phyloP scores from a whole-genome alignment of 495 filamentous ascomycete genomes.

The Hypoxylon subgilvum region DNA sequence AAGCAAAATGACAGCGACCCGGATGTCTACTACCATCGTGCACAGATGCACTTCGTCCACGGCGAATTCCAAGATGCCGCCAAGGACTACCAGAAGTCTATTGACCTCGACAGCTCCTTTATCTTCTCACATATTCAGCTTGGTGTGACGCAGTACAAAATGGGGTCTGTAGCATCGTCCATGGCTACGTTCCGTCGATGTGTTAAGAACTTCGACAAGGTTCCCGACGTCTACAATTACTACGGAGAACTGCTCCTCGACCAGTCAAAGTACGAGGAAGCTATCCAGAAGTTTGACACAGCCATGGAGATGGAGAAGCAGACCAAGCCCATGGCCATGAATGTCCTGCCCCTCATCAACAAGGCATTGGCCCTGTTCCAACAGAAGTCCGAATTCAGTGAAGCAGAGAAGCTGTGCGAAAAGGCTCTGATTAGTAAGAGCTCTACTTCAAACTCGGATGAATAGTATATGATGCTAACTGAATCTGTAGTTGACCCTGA shows the following conservation, averaged over 20 bases:
- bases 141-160: conserved; percentile 99
- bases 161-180: conserved; percentile 95
- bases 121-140: conserved; percentile 99
- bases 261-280: conserved; percentile 92
- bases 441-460: not conserved
- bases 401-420: conserved; percentile 94
- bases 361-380: conserved; percentile 97
- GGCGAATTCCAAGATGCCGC: conserved; percentile 90
- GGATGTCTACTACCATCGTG: conserved; percentile 99
- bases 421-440: conserved; percentile 94
- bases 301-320: conserved; percentile 98
- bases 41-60: conserved; percentile 97
- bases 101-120: conserved; percentile 91
- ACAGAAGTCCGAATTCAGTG: conserved; percentile 93
- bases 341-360: conserved; percentile 96
- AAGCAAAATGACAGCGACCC: conserved; percentile 86
- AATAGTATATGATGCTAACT: conserved; percentile 38
- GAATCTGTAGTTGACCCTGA: conserved; percentile 87
- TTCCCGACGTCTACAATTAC: conserved; percentile 99
- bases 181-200: conserved; percentile 98
- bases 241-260: conserved; percentile 98
- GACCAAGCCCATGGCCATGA: conserved; percentile 91
- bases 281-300: conserved; percentile 97
- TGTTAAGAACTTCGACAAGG: conserved; percentile 97
- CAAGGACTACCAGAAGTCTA: conserved; percentile 99